Conservation (phyloP, 345 rosid genomes). For the Melaleuca alternifolia region DNA sequence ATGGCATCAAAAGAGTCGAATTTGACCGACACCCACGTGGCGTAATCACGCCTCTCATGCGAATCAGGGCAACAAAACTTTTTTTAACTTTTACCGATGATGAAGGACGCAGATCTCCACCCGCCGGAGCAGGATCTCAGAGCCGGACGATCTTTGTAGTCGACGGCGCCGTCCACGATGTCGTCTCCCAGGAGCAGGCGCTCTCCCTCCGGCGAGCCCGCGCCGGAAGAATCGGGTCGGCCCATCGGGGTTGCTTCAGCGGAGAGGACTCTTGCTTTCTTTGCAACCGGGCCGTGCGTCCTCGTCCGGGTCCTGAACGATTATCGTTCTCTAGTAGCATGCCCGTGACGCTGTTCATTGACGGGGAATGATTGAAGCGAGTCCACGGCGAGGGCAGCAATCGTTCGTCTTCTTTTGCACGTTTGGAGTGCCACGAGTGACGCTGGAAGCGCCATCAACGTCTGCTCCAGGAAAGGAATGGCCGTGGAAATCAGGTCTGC, state of each 20-base stretch:
- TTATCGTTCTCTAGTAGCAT: neutral
- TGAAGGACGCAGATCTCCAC: conserved; percentile 19
- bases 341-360: neutral
- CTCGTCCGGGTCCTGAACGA: neutral
- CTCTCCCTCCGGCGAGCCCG: neutral
- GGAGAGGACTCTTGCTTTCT: neutral
- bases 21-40: neutral
- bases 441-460: neutral
- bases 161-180: conserved; percentile 4
- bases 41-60: neutral
- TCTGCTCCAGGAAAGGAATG: neutral
- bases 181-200: neutral
- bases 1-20: neutral
- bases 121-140: conserved; percentile 14
- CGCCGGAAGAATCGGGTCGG: neutral
- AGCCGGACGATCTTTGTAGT: conserved; percentile 3
- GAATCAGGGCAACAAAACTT: neutral
- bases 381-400: neutral
- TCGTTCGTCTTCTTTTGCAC: neutral
- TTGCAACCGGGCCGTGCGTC: neutral
- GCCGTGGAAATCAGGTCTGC: neutral
- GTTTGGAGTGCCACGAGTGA: neutral
- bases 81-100: conserved; percentile 9
- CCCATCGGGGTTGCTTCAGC: conserved; percentile 1
- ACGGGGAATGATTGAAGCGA: fast-evolving